Evolutionary conservation across 331 rosid genomes (phyloP).

Genomic region (Malus hybrid): DNA sequence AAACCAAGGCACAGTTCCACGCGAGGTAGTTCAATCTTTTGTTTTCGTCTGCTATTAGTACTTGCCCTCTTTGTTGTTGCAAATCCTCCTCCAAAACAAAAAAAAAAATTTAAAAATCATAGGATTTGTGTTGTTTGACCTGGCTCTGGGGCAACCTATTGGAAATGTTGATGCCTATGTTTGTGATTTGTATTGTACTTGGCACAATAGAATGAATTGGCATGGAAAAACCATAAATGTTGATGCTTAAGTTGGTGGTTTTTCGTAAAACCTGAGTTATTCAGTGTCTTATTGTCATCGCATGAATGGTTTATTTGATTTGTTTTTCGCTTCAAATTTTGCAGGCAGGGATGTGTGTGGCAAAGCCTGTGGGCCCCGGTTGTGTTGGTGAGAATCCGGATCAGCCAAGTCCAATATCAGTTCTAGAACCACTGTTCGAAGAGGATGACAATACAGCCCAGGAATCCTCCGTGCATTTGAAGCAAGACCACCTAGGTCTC

Average conservation of each 20-base stretch:
- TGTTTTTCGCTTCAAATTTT: constrained; percentile 11
- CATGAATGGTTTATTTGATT: background rate
- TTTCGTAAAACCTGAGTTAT: background rate
- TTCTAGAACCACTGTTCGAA: constrained; percentile 62
- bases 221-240: background rate
- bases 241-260: background rate
- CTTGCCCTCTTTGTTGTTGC: background rate
- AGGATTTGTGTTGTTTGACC: background rate
- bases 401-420: constrained; percentile 90
- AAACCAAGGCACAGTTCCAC: constrained; percentile 36
- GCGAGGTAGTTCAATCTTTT: constrained; percentile 47
- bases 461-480: constrained; percentile 28
- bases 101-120: background rate
- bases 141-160: background rate
- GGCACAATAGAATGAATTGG: background rate
- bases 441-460: constrained; percentile 44
- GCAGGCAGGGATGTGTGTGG: constrained; percentile 54
- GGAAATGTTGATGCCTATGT: background rate
- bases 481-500: constrained; percentile 32
- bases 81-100: background rate
- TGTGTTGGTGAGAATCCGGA: constrained; percentile 50
- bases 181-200: background rate
- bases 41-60: background rate
- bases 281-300: background rate
- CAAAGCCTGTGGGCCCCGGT: constrained; percentile 36